These are phyloP conservation scores for Phytophthora pisi DNA, from an alignment of 352 stramenopile species.

Conservation along the genomic window DNA sequence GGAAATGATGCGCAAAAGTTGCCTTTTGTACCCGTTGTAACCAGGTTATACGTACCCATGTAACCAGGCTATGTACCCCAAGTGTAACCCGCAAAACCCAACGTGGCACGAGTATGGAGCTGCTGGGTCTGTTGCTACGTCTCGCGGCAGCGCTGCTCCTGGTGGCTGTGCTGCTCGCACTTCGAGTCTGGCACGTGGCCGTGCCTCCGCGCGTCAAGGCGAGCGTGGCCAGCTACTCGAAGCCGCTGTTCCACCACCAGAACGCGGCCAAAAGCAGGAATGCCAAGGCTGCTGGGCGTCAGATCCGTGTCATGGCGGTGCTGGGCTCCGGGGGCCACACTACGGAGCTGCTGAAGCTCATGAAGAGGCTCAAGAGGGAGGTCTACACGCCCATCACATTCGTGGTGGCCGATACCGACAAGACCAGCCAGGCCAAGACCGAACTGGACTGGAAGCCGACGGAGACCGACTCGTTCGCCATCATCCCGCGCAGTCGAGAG, in stretches of 20 bases:
- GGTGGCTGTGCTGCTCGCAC: constrained; percentile 20
- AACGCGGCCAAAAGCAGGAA: constrained; percentile 14
- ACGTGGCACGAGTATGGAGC: constrained; percentile 34
- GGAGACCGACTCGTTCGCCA: constrained; percentile 55
- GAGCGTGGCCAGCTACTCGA: constrained; percentile 22
- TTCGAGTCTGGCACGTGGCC: constrained; percentile 39
- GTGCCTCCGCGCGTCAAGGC: constrained; percentile 37
- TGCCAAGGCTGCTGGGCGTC: neutral
- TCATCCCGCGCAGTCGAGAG: constrained; percentile 93
- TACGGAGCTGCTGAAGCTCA: constrained; percentile 95
- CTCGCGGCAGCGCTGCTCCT: constrained; percentile 24
- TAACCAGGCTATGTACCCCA: neutral
- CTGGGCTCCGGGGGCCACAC: constrained; percentile 92
- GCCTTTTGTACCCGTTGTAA: constrained; percentile 16
- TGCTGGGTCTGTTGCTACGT: constrained; percentile 28
- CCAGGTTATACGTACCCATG: neutral
- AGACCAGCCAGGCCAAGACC: constrained; percentile 86
- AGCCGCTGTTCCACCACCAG: constrained; percentile 26
- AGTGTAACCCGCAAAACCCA: constrained; percentile 4
- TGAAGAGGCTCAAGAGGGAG: constrained; percentile 79
- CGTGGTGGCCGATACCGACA: constrained; percentile 91
- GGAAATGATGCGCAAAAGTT: constrained; percentile 21
- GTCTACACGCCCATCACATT: constrained; percentile 90
- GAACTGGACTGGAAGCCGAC: constrained; percentile 65
- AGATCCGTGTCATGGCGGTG: constrained; percentile 78